Evolutionary conservation across 177 flowering plant species (phyloP), one percentile per base, ranked within the genome.

Genomic region (Vitis hybrid): DNA sequence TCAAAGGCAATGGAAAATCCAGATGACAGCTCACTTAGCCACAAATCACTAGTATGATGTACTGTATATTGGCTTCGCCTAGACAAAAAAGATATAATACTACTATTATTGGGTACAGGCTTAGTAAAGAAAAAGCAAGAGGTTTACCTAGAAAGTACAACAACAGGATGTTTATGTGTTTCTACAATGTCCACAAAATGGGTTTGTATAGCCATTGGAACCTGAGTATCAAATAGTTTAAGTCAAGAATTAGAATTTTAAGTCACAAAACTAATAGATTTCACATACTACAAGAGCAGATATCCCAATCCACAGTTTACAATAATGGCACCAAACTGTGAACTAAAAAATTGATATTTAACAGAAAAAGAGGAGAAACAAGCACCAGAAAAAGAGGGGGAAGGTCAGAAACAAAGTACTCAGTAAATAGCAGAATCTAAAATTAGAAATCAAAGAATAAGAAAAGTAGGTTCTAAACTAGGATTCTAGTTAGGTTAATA

Each of bases 101-200:
- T 52, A 5, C 27, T 62, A 4, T 40, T 11, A 62, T 15, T n/a
- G 21, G 30, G 12, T 30, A 11, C 11, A 3, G 52, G 46, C 46
- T 35, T 6, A 35, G 46, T 35, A 40, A 64, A 68, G 56, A 18
- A 30, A 60, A 72, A 70, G 59, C 5, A 68, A 69, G 56, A 67
- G 77, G 49, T 50, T 78, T 85, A 91, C 98, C 91, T 66, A 62
- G 85, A 91, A 66, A 94, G 92, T 48, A 81, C 46, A 72, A 88
- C 81, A 48, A 89, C 89, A 49, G 98, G 98, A 84, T 94, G 97
- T 27, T 89, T 84, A 21, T 88, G 88, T 21, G 82, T 73, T 67
- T 86, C 91, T 24, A 74, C 32, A 55, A 56, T 49, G 63, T 80
- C 82, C 60, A 56, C 49, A 80, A 86, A 88, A 74, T 81, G 81